These are phyloP conservation scores for Ustilago shanxiensis DNA, from an alignment of 1,284 basidiomycete species.

Conservation along the genomic window DNA sequence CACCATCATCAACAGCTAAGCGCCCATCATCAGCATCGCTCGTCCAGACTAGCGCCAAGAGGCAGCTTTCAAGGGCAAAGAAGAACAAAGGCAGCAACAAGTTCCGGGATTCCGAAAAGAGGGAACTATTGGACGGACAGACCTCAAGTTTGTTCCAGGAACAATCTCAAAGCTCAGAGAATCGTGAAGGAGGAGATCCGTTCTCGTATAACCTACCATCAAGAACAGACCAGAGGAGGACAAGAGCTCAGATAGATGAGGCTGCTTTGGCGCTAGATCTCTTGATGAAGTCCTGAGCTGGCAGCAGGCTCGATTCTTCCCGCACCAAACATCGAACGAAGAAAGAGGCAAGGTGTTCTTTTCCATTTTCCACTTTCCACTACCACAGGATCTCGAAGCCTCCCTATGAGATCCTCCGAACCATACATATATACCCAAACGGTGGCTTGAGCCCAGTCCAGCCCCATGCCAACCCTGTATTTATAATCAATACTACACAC, in stretches of 20 bases:
- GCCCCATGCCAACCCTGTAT: neutral
- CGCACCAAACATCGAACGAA: too few species aligned
- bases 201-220: constrained; percentile 26
- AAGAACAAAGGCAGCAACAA: constrained; percentile 22
- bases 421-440: neutral
- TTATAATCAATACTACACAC: neutral
- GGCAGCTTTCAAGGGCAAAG: constrained; percentile 7
- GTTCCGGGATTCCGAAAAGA: constrained; percentile 29
- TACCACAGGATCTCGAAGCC: neutral
- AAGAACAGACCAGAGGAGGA: constrained; percentile 18
- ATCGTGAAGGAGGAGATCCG: constrained; percentile 9
- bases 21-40: constrained; percentile 2
- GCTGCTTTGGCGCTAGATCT: constrained; percentile 27
- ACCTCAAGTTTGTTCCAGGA: constrained; percentile 16
- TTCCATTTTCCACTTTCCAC: too few species aligned
- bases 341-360: too few species aligned
- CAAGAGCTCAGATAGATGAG: constrained; percentile 32
- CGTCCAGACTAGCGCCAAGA: constrained; percentile 26
- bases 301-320: neutral
- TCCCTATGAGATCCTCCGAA: neutral
- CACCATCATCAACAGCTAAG: neutral
- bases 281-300: constrained; percentile 32
- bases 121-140: constrained; percentile 28
- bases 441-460: neutral
- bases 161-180: neutral